Evolutionary conservation across 2,329 filamentous ascomycete species (phyloP).

Genomic region (Fusarium miscanthi): DNA sequence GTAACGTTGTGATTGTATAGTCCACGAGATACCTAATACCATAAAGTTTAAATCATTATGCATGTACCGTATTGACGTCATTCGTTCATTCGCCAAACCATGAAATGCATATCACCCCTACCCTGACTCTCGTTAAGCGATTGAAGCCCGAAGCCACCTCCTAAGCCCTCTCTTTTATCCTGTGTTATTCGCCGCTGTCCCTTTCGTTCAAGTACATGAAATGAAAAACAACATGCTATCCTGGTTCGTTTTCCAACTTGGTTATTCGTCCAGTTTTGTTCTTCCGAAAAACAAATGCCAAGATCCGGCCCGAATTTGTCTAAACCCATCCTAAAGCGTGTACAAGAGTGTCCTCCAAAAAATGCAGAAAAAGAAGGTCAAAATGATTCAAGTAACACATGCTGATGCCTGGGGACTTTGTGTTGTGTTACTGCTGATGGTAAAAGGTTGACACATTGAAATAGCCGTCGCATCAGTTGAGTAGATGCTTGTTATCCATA

Average conservation of each 20-base stretch:
- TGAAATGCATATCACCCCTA: not conserved
- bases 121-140: not conserved
- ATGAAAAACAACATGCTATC: constrained; percentile 6
- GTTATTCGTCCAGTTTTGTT: constrained; percentile 4
- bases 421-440: not conserved
- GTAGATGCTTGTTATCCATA: constrained; percentile 9
- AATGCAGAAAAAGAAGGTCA: constrained; percentile 24
- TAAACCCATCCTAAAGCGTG: constrained; percentile 41
- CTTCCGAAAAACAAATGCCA: constrained; percentile 18
- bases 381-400: constrained; percentile 18
- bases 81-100: not conserved
- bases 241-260: constrained; percentile 8
- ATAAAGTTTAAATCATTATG: not conserved
- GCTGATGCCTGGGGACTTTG: not conserved
- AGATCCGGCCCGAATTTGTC: constrained; percentile 27
- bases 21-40: no score
- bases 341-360: constrained; percentile 30
- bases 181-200: constrained; percentile 13
- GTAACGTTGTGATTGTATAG: not conserved
- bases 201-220: constrained; percentile 33
- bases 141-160: constrained; percentile 31
- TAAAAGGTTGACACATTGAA: not conserved
- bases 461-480: constrained; percentile 14
- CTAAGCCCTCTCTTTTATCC: constrained; percentile 26
- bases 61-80: constrained; percentile 2